Conservation (phyloP, 495 filamentous ascomycete genomes). For the Alectoria sarmentosa region DNA sequence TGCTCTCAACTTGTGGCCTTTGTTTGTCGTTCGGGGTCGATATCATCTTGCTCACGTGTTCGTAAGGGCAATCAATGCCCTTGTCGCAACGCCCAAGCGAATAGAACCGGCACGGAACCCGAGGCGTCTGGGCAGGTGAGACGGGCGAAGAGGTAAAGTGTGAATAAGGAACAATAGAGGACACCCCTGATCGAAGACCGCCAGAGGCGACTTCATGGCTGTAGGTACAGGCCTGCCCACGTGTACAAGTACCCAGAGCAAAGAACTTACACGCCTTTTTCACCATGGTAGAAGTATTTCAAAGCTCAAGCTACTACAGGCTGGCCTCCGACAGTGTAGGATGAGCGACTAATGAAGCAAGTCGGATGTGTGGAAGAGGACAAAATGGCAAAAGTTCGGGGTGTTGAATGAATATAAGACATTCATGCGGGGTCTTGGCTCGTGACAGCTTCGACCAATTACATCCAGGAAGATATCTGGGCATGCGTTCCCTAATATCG, state of each 20-base stretch:
- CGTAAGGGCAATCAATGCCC: conserved; percentile 7
- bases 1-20: neutral
- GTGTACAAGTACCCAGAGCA: conserved; percentile 8
- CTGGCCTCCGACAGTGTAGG: neutral
- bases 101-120: conserved; percentile 12
- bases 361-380: neutral
- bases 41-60: neutral
- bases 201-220: conserved; percentile 3
- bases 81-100: conserved; percentile 7
- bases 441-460: neutral
- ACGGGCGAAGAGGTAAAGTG: neutral
- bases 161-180: neutral
- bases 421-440: neutral
- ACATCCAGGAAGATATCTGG: no score
- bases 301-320: neutral
- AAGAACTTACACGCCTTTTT: conserved; percentile 14
- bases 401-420: neutral
- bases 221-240: conserved; percentile 6
- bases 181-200: neutral
- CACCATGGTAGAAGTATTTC: neutral
- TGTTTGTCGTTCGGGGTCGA: neutral
- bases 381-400: neutral
- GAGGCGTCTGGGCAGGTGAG: no score
- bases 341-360: neutral
- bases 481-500: no score